Percentiles rank a stretch among this genome's conserved stretches.
These are phyloP conservation scores for Haplosporangium gracile DNA, from an alignment of 192 early-diverging fungal genomes.

Conservation along the genomic window DNA sequence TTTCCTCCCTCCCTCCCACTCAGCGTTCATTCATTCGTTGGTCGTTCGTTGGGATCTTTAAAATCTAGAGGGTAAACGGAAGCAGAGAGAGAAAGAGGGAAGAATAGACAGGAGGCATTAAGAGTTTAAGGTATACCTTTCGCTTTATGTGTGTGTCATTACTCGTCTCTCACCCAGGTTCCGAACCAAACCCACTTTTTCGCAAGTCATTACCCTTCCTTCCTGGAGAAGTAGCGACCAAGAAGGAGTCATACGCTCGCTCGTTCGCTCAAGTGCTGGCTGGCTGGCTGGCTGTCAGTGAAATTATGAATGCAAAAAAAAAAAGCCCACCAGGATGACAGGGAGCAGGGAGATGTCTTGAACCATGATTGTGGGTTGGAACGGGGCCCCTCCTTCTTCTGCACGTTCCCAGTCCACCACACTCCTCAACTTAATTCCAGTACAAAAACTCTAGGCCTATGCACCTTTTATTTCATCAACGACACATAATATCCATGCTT, in stretches of 20 bases:
- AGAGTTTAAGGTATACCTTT: background rate
- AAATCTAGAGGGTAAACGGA: background rate
- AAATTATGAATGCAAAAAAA: background rate
- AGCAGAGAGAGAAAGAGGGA: background rate
- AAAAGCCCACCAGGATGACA: background rate
- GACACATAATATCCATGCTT: too few relatives aligned
- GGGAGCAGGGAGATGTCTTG: background rate
- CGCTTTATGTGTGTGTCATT: background rate
- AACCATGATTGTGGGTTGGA: background rate
- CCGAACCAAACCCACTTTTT: background rate
- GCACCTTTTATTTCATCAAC: too few relatives aligned
- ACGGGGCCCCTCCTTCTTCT: background rate
- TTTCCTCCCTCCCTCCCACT: too few relatives aligned
- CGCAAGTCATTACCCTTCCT: background rate
- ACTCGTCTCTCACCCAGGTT: background rate
- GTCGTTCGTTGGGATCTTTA: background rate
- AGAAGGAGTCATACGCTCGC: background rate
- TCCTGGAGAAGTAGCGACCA: background rate
- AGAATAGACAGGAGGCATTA: background rate
- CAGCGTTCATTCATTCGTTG: background rate
- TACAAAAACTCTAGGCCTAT: too few relatives aligned
- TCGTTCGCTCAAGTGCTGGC: too few relatives aligned
- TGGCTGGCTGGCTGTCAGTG: too few relatives aligned
- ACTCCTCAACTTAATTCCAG: too few relatives aligned
- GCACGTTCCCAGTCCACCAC: background rate